These are phyloP conservation scores for Nannochloropsis oceanica DNA, from an alignment of 108 stramenopile species.

Conservation along the genomic window DNA sequence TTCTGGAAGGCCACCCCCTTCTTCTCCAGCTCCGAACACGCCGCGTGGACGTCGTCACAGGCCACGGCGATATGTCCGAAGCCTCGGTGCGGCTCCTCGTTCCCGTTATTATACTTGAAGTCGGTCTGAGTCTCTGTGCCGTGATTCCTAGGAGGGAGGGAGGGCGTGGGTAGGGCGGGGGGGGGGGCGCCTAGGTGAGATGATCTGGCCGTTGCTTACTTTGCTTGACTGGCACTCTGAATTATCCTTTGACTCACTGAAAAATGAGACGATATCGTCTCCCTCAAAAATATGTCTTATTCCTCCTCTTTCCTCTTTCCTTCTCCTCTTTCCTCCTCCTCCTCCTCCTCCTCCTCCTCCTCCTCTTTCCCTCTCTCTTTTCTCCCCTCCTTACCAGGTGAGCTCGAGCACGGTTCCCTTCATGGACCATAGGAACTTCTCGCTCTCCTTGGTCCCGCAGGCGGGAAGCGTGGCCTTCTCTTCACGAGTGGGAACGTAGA, in stretches of 20 bases:
- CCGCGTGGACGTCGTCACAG: slow-evolving; percentile 83
- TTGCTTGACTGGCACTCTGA: too few species aligned
- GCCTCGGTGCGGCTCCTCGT: slow-evolving; percentile 81
- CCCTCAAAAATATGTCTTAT: too few species aligned
- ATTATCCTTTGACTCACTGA: too few species aligned
- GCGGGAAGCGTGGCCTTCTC: slow-evolving; percentile 5
- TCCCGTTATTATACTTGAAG: slow-evolving; percentile 67
- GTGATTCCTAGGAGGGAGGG: neutral
- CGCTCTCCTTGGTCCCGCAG: slow-evolving; percentile 54
- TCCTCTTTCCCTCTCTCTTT: slow-evolving; percentile 52
- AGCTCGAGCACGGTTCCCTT: slow-evolving; percentile 68
- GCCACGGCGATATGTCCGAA: slow-evolving; percentile 95
- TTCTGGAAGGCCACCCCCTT: slow-evolving; percentile 76
- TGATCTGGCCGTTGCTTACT: too few species aligned
- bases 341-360: slow-evolving; percentile 41
- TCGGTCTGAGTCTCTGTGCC: slow-evolving; percentile 16
- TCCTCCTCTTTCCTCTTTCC: too few species aligned
- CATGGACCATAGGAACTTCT: slow-evolving; percentile 67
- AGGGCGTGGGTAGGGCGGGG: neutral
- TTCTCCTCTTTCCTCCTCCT: too few species aligned
- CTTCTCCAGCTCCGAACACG: slow-evolving; percentile 57
- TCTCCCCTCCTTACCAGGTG: slow-evolving; percentile 42
- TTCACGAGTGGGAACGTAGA: slow-evolving; percentile 44
- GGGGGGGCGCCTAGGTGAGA: too few species aligned
- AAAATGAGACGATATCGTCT: too few species aligned